Conservation (phyloP, 169 alveolate genomes). For the Plasmodium relictum region DNA sequence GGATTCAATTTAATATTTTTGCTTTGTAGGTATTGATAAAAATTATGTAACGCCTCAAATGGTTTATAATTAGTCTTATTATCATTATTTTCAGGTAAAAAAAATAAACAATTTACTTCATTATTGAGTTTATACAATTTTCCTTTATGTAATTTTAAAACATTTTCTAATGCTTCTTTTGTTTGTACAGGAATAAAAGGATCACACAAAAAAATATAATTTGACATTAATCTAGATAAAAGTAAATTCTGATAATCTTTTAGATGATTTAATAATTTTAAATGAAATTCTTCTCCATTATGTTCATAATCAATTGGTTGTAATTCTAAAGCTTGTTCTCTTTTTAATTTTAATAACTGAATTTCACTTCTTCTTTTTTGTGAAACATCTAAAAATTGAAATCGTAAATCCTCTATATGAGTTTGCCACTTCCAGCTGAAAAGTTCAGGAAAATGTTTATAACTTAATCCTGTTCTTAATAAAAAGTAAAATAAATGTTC, state of each 20-base stretch:
- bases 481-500: slow-evolving; percentile 90
- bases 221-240: slow-evolving; percentile 80
- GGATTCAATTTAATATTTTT: slow-evolving; percentile 38
- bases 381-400: slow-evolving; percentile 82
- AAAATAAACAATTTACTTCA: slow-evolving; percentile 46
- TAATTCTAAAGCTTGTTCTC: slow-evolving; percentile 83
- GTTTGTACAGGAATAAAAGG: slow-evolving; percentile 84
- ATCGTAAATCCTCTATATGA: slow-evolving; percentile 88
- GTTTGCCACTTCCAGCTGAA: slow-evolving; percentile 91
- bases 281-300: slow-evolving; percentile 81
- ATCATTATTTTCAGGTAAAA: slow-evolving; percentile 24
- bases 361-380: slow-evolving; percentile 77
- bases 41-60: slow-evolving; percentile 51
- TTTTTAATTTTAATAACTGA: slow-evolving; percentile 76
- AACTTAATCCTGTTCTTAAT: slow-evolving; percentile 88
- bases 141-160: slow-evolving; percentile 8
- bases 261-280: slow-evolving; percentile 78
- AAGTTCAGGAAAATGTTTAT: slow-evolving; percentile 90
- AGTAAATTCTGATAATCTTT: slow-evolving; percentile 79
- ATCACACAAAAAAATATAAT: slow-evolving; percentile 81
- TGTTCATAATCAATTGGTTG: slow-evolving; percentile 83
- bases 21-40: slow-evolving; percentile 24
- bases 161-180: slow-evolving; percentile 20
- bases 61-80: slow-evolving; percentile 41
- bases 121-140: slow-evolving; percentile 38